phyloP scores from a whole-genome alignment of 2,329 filamentous ascomycete species.

The Pseudomassariella vexata region DNA sequence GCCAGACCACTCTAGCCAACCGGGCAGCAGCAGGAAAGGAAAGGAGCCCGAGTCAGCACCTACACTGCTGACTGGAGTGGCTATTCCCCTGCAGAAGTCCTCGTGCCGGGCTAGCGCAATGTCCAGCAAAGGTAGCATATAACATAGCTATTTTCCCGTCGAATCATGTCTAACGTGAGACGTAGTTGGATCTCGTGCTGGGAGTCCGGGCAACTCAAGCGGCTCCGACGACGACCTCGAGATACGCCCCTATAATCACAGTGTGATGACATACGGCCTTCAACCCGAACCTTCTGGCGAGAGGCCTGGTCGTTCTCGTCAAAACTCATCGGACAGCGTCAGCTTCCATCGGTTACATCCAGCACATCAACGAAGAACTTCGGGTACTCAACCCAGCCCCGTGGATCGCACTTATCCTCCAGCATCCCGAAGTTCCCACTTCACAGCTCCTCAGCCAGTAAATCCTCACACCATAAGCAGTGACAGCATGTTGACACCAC shows the following conservation, averaged over 20 bases:
- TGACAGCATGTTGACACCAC: conserved; percentile 9
- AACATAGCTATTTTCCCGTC: conserved; percentile 8
- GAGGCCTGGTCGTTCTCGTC: conserved; percentile 11
- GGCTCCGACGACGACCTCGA: conserved; percentile 17
- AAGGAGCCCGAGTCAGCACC: conserved; percentile 17
- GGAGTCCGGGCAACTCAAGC: conserved; percentile 12
- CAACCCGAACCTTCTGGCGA: conserved; percentile 9
- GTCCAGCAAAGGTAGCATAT: conserved; percentile 15
- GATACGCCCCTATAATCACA: conserved; percentile 6
- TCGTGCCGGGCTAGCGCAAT: conserved; percentile 11
- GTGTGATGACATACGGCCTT: too few relatives aligned
- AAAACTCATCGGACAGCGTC: conserved; percentile 13
- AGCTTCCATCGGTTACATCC: conserved; percentile 16
- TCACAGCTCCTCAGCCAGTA: conserved; percentile 18
- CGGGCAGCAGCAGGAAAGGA: conserved; percentile 14
- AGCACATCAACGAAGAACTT: conserved; percentile 12
- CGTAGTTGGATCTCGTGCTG: conserved; percentile 8
- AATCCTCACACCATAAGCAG: conserved; percentile 10
- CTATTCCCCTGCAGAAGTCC: conserved; percentile 6
- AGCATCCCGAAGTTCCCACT: conserved; percentile 17
- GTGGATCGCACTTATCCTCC: conserved; percentile 19
- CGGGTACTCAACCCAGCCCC: conserved; percentile 10
- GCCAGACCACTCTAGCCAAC: conserved; percentile 12
- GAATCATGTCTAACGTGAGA: background rate
- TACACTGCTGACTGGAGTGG: too few relatives aligned